phyloP scores from a whole-genome alignment of 208 protist species.

The Acanthamoeba triangularis region DNA sequence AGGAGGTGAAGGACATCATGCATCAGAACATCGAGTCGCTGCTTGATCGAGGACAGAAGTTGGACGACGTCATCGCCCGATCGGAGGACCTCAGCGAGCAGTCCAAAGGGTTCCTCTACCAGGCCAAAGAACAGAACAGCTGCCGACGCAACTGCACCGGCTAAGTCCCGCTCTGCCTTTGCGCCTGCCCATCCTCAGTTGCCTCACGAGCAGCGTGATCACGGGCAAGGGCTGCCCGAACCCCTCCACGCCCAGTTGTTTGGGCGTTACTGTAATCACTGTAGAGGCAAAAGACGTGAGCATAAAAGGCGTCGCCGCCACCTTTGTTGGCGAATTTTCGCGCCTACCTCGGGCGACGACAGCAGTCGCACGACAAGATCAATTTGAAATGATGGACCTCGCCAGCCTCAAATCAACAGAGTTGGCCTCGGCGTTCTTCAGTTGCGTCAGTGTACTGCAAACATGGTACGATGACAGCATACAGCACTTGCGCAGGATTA shows the following conservation, averaged over 20 bases:
- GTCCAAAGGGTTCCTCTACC: slow-evolving; percentile 52
- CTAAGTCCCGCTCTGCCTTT: too few relatives aligned
- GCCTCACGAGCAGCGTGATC: too few relatives aligned
- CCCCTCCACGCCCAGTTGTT: too few relatives aligned
- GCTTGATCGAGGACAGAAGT: slow-evolving; percentile 76
- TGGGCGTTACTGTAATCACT: too few relatives aligned
- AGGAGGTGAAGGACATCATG: slow-evolving; percentile 77
- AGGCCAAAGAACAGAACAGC: slow-evolving; percentile 76
- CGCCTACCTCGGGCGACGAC: too few relatives aligned
- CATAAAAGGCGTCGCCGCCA: too few relatives aligned
- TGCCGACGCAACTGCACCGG: slow-evolving; percentile 42
- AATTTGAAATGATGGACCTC: too few relatives aligned
- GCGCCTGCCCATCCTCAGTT: too few relatives aligned
- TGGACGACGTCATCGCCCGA: slow-evolving; percentile 75
- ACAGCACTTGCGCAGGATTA: not conserved
- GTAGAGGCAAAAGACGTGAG: too few relatives aligned
- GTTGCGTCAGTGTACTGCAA: not conserved
- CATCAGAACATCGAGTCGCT: slow-evolving; percentile 78
- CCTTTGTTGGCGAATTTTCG: too few relatives aligned
- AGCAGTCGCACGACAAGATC: too few relatives aligned
- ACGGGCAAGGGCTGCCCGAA: too few relatives aligned
- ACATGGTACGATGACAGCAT: not conserved
- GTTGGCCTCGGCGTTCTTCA: not conserved
- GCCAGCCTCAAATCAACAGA: not conserved
- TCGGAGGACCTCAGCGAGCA: slow-evolving; percentile 70